Evolutionary conservation across 495 filamentous ascomycete species (phyloP).

Genomic region (Penicillium daleae): DNA sequence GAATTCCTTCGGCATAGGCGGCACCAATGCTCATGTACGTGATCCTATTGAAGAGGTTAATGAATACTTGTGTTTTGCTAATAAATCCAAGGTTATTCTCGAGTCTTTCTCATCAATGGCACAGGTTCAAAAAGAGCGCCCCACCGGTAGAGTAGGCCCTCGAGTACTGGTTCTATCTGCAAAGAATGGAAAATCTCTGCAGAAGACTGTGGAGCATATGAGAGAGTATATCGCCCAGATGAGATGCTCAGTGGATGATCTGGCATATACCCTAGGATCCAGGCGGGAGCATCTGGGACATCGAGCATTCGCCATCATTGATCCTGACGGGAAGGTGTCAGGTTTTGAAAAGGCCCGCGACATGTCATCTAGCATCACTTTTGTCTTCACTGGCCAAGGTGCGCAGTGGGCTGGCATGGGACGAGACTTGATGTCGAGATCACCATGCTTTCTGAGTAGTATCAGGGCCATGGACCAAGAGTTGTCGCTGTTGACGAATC

Average conservation of each 20-base stretch:
- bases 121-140: not conserved
- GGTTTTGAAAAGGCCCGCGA: conserved; percentile 2
- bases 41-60: not conserved
- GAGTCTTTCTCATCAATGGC: not conserved
- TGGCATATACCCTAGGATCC: conserved; percentile 20
- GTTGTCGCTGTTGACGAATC: not conserved
- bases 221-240: not conserved
- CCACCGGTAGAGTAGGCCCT: not conserved
- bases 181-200: not conserved
- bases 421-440: conserved; percentile 31
- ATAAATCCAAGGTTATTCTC: not conserved
- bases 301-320: conserved; percentile 11
- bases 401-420: conserved; percentile 58
- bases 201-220: not conserved
- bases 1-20: conserved; percentile 27
- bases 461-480: conserved; percentile 17
- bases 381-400: conserved; percentile 74
- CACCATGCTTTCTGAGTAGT: conserved; percentile 28
- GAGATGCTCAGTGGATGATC: conserved; percentile 4
- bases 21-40: conserved; percentile 29
- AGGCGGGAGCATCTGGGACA: conserved; percentile 17
- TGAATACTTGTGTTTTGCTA: not conserved
- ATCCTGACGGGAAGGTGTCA: not conserved
- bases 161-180: conserved; percentile 1
- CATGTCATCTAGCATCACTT: conserved; percentile 41